These are phyloP conservation scores for Barnettozyma pratensis DNA, from an alignment of 805 yeast species.

Conservation along the genomic window DNA sequence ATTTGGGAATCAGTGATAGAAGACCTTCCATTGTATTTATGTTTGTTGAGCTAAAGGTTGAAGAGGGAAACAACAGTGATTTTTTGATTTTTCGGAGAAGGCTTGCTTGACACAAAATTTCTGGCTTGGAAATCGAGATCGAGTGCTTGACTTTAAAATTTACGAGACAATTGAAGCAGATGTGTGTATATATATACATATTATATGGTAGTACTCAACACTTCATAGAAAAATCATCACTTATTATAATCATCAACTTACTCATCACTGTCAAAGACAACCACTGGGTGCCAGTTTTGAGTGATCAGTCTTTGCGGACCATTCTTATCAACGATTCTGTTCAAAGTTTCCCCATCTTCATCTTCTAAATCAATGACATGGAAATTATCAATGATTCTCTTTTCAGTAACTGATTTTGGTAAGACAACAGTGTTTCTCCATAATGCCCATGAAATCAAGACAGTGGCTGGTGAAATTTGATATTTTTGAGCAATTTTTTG, in stretches of 20 bases:
- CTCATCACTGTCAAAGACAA: conserved; percentile 25
- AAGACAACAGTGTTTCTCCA: conserved; percentile 51
- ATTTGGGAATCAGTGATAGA: neutral
- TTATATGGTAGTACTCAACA: too few relatives aligned
- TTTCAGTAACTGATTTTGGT: conserved; percentile 44
- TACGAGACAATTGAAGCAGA: neutral
- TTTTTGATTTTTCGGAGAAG: too few relatives aligned
- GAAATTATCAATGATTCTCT: conserved; percentile 36
- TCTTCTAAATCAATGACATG: conserved; percentile 28
- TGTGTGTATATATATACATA: too few relatives aligned
- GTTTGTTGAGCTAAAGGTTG: neutral
- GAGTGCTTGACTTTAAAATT: neutral
- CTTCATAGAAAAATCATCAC: neutral
- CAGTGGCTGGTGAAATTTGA: conserved; percentile 39
- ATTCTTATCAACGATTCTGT: conserved; percentile 23
- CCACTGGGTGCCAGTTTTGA: conserved; percentile 28
- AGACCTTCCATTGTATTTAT: neutral
- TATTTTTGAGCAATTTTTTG: conserved; percentile 40
- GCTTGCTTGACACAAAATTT: too few relatives aligned
- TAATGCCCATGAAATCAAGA: conserved; percentile 56
- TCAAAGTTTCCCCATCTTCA: conserved; percentile 30
- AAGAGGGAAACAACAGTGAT: too few relatives aligned
- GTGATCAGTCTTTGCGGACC: conserved; percentile 27
- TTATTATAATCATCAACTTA: neutral
- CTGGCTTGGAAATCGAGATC: neutral